phyloP scores from a whole-genome alignment of 2,329 filamentous ascomycete species.

The Xylariaceae sp. region DNA sequence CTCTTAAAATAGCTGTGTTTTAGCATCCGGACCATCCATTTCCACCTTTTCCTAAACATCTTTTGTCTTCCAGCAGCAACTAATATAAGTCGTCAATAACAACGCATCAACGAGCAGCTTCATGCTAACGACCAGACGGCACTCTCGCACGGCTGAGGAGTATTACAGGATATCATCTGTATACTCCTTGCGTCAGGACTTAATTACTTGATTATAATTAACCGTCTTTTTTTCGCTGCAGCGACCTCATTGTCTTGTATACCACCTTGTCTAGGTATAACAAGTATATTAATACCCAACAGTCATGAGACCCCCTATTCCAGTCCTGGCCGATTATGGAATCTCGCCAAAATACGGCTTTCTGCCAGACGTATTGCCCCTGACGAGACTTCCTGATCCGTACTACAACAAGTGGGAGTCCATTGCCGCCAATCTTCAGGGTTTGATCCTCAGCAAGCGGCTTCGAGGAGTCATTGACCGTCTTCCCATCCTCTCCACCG shows the following conservation, averaged over 20 bases:
- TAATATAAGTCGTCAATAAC: conserved; percentile 3
- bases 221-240: not conserved
- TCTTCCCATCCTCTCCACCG: conserved; percentile 81
- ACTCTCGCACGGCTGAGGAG: conserved; percentile 62
- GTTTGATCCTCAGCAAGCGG: conserved; percentile 81
- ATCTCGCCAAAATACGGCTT: conserved; percentile 82
- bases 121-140: conserved; percentile 42
- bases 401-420: conserved; percentile 97
- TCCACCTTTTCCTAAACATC: not conserved
- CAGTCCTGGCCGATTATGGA: conserved; percentile 74
- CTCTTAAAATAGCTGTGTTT: conserved; percentile 4
- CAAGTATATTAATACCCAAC: conserved; percentile 4
- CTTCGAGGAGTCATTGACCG: conserved; percentile 78
- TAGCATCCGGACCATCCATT: not conserved
- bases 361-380: conserved; percentile 77
- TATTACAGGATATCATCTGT: conserved; percentile 60
- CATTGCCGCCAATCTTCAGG: conserved; percentile 82
- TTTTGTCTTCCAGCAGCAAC: not conserved
- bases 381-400: conserved; percentile 78
- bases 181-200: conserved; percentile 68
- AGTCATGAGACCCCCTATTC: conserved; percentile 63
- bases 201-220: conserved; percentile 28
- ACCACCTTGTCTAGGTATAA: conserved; percentile 5
- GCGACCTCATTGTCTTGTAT: conserved; percentile 15
- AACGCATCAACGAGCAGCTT: conserved; percentile 18